Evolutionary conservation across 1,139 yeast genomes (phyloP).

Genomic region (Kodamaea fungicola): DNA sequence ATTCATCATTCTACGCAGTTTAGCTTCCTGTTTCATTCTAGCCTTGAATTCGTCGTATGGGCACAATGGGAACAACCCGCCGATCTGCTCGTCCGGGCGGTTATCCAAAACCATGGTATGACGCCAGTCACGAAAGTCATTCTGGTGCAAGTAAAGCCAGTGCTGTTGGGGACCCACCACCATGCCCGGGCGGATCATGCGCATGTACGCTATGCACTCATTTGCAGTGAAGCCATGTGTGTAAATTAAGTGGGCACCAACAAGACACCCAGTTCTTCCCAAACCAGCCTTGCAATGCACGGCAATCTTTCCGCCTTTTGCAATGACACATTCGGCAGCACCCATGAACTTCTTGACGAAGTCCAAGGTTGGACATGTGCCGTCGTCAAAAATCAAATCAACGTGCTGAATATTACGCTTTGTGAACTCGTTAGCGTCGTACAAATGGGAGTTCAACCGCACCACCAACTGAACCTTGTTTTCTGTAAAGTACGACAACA

Average conservation of each 20-base stretch:
- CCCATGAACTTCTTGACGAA: constrained; percentile 91
- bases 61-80: constrained; percentile 73
- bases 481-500: constrained; percentile 66
- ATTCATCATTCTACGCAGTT: constrained; percentile 38
- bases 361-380: constrained; percentile 94
- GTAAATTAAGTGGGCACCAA: constrained; percentile 94
- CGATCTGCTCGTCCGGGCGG: constrained; percentile 66
- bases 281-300: constrained; percentile 98
- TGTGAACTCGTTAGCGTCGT: constrained; percentile 80
- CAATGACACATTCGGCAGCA: constrained; percentile 85
- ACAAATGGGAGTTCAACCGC: constrained; percentile 84
- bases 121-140: constrained; percentile 94
- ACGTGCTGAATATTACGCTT: constrained; percentile 81
- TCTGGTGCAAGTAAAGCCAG: constrained; percentile 94
- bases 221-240: constrained; percentile 96
- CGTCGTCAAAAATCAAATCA: constrained; percentile 96
- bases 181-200: constrained; percentile 97
- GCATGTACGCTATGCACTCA: constrained; percentile 94
- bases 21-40: constrained; percentile 44
- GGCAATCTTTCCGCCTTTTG: constrained; percentile 86
- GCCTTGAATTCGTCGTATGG: constrained; percentile 52
- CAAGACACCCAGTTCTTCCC: constrained; percentile 95
- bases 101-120: constrained; percentile 83
- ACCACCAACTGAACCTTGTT: constrained; percentile 86
- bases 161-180: constrained; percentile 99